phyloP scores from a whole-genome alignment of 306 rosid species.

The Quillaja saponaria region DNA sequence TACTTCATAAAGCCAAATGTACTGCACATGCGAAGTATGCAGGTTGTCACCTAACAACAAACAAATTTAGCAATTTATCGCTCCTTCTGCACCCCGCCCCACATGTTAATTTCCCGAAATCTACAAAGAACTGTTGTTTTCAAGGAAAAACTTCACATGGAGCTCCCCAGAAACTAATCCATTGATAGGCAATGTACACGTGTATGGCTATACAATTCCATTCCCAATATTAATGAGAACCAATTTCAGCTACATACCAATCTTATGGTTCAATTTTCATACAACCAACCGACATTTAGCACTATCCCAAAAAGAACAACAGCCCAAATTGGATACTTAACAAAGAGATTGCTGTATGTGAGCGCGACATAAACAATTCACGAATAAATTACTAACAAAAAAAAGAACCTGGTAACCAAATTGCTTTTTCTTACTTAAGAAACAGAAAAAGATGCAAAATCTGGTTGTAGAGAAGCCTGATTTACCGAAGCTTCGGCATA shows the following conservation, averaged over 20 bases:
- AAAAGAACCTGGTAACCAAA: neutral
- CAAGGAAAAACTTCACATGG: neutral
- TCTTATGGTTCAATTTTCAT: neutral
- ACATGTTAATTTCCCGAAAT: no score
- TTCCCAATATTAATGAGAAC: conserved; percentile 13
- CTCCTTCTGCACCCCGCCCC: neutral
- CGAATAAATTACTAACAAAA: conserved; percentile 9
- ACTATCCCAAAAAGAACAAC: neutral
- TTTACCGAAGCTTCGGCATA: conserved; percentile 89
- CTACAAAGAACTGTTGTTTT: neutral
- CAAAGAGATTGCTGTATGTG: neutral
- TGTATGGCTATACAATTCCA: conserved; percentile 19
- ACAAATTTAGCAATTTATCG: neutral
- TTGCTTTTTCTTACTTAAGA: neutral
- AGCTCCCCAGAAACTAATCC: neutral
- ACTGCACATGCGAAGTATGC: no score
- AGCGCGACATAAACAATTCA: neutral
- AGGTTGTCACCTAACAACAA: no score
- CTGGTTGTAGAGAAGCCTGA: conserved; percentile 92
- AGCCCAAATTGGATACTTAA: neutral
- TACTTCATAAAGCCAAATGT: no score
- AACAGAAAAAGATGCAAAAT: conserved; percentile 31
- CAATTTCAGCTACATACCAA: conserved; percentile 1
- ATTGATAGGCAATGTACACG: neutral
- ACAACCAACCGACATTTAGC: conserved; percentile 7